Conservation (phyloP, 345 rosid genomes). For the Salix purpurea region DNA sequence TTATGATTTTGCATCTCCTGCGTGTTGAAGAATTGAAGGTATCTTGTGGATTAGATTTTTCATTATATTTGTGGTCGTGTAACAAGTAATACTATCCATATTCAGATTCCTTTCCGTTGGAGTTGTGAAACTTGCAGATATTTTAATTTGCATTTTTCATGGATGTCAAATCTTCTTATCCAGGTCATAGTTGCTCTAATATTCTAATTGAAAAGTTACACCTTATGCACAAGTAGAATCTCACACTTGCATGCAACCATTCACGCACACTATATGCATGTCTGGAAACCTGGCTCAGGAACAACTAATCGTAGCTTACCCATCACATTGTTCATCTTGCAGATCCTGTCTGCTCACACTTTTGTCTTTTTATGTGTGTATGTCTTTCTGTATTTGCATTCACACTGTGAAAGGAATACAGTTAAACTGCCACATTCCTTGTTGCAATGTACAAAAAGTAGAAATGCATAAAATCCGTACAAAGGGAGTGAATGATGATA, state of each 20-base stretch:
- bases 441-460: neutral
- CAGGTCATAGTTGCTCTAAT: neutral
- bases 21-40: slow-evolving; percentile 99
- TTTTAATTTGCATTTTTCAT: neutral
- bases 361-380: neutral
- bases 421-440: neutral
- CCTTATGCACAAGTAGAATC: too few relatives aligned
- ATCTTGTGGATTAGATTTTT: slow-evolving; percentile 9
- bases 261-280: too few relatives aligned
- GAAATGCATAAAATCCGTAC: neutral
- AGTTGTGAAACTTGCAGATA: neutral
- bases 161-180: neutral
- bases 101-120: slow-evolving; percentile 10
- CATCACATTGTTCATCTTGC: too few relatives aligned
- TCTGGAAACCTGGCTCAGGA: too few relatives aligned
- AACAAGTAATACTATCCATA: neutral
- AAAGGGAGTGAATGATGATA: neutral
- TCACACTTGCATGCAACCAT: too few relatives aligned
- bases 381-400: neutral
- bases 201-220: too few relatives aligned
- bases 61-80: neutral
- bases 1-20: slow-evolving; percentile 94
- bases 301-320: too few relatives aligned
- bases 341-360: neutral
- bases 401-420: neutral